Base-by-base conservation (phyloP, 2,329 filamentous ascomycete species). In the Alternaria triticina region DNA sequence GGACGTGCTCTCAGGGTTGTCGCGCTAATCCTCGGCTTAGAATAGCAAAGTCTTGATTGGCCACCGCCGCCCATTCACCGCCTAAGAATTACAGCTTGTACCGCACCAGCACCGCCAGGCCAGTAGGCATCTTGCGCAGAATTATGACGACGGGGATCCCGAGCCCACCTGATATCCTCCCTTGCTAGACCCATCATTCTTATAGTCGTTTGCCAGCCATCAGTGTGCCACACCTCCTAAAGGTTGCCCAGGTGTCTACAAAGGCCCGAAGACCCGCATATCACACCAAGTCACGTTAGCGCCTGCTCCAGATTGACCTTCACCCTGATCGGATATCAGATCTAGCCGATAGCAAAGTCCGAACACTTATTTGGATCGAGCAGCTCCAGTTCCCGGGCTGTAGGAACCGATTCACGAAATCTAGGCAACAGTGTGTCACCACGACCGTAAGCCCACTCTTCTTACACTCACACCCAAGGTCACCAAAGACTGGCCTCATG, bases 251-350 rank as follows among this genome's bases (percentile, higher is more conserved):
- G 58, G 57, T 60, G 59, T 43, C 36, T 66, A 69, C 67, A 61
- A 68, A 70, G 65, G 54, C 59, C 65, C 36, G 61, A 67, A 65
- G 64, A 28, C 60, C 70, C 68, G 69, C 67, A 65, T 66, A 71
- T 65, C 61, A 65, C 66, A 57, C 64, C 65, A 59, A 68, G 63
- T 72, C 69, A 74, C 74, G 70, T 74, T 73, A 66, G 67, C 64
- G 65, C 69, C 64, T 68, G 66, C 62, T 56, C 59, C 55, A 58
- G 63, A 58, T 54, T 57, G 57, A 57, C 49, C 54, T 59, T 30
- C 17, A 66, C 64, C 59, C 63, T 56, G 22, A 46, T 47, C 60
- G 54, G 23, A 43, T 67, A 71, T 70, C 71, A 65, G 58, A 64
- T 65, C 59, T 33, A 65, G 47, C 45, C 56, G 54, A 59, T 45